Percentiles rank a stretch among this genome's conserved stretches.
Conservation (phyloP, 352 stramenopile genomes). For the Globisporangium alternatum region DNA sequence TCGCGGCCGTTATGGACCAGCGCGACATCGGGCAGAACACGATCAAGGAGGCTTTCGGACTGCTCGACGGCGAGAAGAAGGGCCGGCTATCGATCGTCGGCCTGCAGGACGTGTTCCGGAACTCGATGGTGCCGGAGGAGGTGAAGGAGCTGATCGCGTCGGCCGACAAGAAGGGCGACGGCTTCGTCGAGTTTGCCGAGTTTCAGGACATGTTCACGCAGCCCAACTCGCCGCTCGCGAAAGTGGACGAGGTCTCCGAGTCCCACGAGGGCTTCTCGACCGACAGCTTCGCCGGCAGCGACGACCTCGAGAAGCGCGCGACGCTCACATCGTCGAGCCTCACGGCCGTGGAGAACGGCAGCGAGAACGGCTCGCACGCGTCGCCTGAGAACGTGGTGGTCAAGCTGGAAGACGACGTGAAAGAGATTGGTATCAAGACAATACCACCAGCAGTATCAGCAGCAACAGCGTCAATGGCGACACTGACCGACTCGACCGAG, state of each 20-base stretch:
- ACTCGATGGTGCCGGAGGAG: constrained; percentile 84
- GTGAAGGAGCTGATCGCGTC: constrained; percentile 90
- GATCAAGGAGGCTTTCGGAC: constrained; percentile 89
- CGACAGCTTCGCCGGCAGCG: constrained; percentile 18
- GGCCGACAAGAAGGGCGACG: constrained; percentile 78
- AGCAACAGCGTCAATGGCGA: not conserved
- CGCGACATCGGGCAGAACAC: constrained; percentile 87
- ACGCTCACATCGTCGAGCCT: constrained; percentile 16
- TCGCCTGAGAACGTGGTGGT: not conserved
- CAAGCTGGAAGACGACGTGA: not conserved
- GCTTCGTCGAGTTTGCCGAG: constrained; percentile 87
- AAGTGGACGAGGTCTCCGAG: constrained; percentile 32
- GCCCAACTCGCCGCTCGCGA: constrained; percentile 28
- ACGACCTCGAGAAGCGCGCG: constrained; percentile 25
- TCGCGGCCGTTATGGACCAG: constrained; percentile 92
- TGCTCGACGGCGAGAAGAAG: constrained; percentile 89
- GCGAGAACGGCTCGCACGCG: constrained; percentile 5
- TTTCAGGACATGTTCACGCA: constrained; percentile 78
- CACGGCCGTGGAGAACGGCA: constrained; percentile 1
- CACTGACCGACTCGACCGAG: not conserved
- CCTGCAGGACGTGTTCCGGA: constrained; percentile 84
- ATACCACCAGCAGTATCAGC: constrained; percentile 1
- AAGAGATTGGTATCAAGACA: constrained; percentile 2
- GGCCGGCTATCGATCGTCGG: constrained; percentile 91
- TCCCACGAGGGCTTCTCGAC: constrained; percentile 23